A percentile compares a stretch with the other conserved stretches of the same genome.
phyloP scores from a whole-genome alignment of 2,329 filamentous ascomycete species.

The Fusarium chaquense region DNA sequence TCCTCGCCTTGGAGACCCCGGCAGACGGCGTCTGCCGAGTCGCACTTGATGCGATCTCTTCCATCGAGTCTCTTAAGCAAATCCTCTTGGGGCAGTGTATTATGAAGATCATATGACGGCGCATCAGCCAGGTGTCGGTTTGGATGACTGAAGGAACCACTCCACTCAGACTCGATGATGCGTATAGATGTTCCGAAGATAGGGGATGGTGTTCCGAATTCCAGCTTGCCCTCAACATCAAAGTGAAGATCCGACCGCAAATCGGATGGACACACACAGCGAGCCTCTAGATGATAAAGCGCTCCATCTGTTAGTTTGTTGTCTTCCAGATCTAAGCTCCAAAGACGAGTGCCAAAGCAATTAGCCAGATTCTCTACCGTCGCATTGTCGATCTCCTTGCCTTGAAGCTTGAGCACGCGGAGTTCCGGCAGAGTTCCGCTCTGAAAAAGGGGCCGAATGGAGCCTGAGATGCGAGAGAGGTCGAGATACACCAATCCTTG shows the following conservation, averaged over 20 bases:
- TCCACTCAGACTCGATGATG: constrained; percentile 62
- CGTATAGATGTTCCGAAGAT: constrained; percentile 58
- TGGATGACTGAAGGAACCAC: constrained; percentile 58
- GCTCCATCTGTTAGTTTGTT: constrained; percentile 65
- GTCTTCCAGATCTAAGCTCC: constrained; percentile 67
- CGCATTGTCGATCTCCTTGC: constrained; percentile 60
- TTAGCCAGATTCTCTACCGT: constrained; percentile 47
- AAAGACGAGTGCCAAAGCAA: constrained; percentile 59
- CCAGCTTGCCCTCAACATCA: constrained; percentile 61
- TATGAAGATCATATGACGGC: constrained; percentile 52
- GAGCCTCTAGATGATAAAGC: constrained; percentile 49
- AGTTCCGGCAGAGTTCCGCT: constrained; percentile 58
- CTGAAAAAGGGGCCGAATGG: constrained; percentile 54
- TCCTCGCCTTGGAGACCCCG: constrained; percentile 46
- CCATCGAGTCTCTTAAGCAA: constrained; percentile 52
- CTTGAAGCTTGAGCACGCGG: constrained; percentile 64
- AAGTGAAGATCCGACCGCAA: constrained; percentile 56
- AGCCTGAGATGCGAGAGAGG: constrained; percentile 62
- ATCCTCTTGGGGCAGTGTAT: constrained; percentile 33
- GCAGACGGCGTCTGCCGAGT: constrained; percentile 48
- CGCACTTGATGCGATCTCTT: constrained; percentile 35
- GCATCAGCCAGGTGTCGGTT: constrained; percentile 63
- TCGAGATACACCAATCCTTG: constrained; percentile 64
- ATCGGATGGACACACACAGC: constrained; percentile 51
- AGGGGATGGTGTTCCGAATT: constrained; percentile 47